Conservation (phyloP, 2,329 filamentous ascomycete genomes). For the Teratosphaeriaceae sp. region DNA sequence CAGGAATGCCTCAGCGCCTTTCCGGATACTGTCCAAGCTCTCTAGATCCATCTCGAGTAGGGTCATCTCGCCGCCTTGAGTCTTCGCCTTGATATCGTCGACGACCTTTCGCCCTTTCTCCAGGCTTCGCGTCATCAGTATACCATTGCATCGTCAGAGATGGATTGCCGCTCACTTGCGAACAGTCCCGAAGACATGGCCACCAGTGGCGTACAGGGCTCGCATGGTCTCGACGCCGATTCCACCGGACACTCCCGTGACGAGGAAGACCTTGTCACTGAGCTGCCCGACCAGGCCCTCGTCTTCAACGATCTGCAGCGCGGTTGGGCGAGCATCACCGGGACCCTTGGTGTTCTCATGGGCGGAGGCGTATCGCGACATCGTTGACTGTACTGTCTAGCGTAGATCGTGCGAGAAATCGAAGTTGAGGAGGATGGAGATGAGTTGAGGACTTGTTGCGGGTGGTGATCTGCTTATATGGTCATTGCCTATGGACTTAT, state of each 20-base stretch:
- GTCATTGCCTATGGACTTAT: no score
- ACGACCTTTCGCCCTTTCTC: conserved; percentile 31
- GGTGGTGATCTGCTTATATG: no score
- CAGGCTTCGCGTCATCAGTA: neutral
- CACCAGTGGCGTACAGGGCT: conserved; percentile 39
- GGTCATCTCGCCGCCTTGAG: conserved; percentile 29
- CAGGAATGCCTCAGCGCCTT: conserved; percentile 21
- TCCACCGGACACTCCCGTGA: conserved; percentile 38
- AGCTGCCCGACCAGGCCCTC: conserved; percentile 27
- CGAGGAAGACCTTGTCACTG: conserved; percentile 32
- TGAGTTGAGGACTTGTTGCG: no score
- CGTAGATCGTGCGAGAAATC: no score
- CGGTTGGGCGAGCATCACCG: conserved; percentile 24
- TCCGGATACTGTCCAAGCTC: conserved; percentile 25
- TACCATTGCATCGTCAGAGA: conserved; percentile 20
- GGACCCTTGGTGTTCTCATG: conserved; percentile 18
- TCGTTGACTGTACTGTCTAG: no score
- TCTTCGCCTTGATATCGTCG: conserved; percentile 25
- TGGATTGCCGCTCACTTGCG: conserved; percentile 15
- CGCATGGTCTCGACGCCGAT: conserved; percentile 38
- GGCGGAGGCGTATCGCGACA: conserved; percentile 18
- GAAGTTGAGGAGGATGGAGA: no score
- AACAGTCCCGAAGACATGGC: conserved; percentile 36
- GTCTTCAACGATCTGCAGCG: conserved; percentile 20
- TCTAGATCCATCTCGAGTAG: conserved; percentile 26